Base-by-base conservation (phyloP, 768 basidiomycete genomes). In the Mycena haematopus region DNA sequence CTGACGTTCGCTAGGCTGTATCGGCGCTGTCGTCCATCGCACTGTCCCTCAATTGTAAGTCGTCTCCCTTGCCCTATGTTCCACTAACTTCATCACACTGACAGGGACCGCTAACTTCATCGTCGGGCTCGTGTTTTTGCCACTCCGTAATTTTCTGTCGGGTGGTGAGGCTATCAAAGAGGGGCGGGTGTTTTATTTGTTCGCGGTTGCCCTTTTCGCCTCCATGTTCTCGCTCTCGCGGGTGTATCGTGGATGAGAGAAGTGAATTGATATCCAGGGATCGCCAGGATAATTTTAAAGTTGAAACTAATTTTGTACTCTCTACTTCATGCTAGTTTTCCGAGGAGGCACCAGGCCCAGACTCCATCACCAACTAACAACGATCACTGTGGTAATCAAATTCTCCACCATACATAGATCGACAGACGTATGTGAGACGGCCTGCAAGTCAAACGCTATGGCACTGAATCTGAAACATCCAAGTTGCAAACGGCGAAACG, bases 161-260 rank as follows among this genome's bases (percentile, higher is more conserved):
- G 82, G 82, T 2, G 87, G 85, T 0, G 81, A 84, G 53, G 74
- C 74, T 53, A 71, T 71, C 53, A 90, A 91, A 66, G 90, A 92
- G 69, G 95, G 95, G n/a, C 83, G 90, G 49, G 87, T 98, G 2
- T 98, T 98, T 73, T 96, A 90, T 69, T 76, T 96, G 5, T 98
- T 96, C 70, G 89, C 86, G 2, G 80, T 70, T 0, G 69, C 89
- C 14, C 77, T 96, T 52, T 74, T 77, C 57, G 53, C 73, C 35
- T 77, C 78, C 3, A 72, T 75, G 38, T 74, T 77, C 53, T 72
- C 70, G 50, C 64, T 83, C 47, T 78, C 76, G 50, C 73, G 75
- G 65, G 61, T 78, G 58, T 83, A 83, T 69, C 69, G 73, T 53
- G 71, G 76, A 56, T 76, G 71, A 56, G 52, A 24, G 52, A 27